These are phyloP conservation scores for Infundibulicybe gibba DNA, from an alignment of 768 basidiomycete genomes.

Conservation along the genomic window DNA sequence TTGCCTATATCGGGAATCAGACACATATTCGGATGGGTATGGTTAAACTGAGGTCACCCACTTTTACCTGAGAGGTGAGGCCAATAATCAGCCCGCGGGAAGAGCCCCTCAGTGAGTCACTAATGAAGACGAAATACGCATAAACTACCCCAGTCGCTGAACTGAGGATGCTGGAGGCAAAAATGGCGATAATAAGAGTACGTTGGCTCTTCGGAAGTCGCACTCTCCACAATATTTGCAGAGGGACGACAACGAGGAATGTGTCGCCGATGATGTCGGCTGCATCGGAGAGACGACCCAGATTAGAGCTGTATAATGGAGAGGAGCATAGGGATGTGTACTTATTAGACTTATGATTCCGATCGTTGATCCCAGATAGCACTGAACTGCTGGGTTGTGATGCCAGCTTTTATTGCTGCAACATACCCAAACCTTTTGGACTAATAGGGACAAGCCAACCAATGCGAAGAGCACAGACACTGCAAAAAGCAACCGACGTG, in stretches of 20 bases:
- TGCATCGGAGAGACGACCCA: background rate
- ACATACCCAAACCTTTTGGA: slow-evolving; percentile 10
- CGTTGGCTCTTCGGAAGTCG: slow-evolving; percentile 12
- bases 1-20: slow-evolving; percentile 6
- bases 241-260: slow-evolving; percentile 17
- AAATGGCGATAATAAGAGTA: slow-evolving; percentile 18
- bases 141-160: slow-evolving; percentile 13
- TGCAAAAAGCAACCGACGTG: background rate
- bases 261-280: slow-evolving; percentile 17
- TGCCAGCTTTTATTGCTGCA: background rate
- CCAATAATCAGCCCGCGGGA: background rate
- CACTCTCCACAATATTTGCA: slow-evolving; percentile 17
- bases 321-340: background rate
- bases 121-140: slow-evolving; percentile 11
- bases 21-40: background rate
- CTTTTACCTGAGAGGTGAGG: slow-evolving; percentile 12
- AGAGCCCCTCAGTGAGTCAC: background rate
- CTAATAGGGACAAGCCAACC: slow-evolving; percentile 4
- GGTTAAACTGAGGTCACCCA: slow-evolving; percentile 1
- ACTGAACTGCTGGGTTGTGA: background rate
- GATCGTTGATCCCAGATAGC: slow-evolving; percentile 1
- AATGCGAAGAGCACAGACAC: slow-evolving; percentile 4
- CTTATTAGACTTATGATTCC: slow-evolving; percentile 6
- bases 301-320: background rate
- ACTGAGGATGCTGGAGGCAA: slow-evolving; percentile 15